These are phyloP conservation scores for Fagopyrum homotropicum DNA, from an alignment of 148 eudicot species.

Conservation along the genomic window DNA sequence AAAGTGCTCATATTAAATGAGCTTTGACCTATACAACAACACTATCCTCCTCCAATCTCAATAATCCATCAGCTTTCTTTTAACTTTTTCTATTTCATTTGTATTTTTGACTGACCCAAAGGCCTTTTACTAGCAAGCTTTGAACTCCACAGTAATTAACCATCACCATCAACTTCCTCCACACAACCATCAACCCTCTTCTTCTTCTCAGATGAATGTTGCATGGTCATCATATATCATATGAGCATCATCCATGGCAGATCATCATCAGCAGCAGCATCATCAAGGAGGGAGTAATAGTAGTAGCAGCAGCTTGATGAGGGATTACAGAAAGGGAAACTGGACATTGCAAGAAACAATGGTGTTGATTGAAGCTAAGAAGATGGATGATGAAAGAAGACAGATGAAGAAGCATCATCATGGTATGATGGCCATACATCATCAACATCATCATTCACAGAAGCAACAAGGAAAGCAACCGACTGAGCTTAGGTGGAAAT, in stretches of 20 bases:
- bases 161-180: background rate
- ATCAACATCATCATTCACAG: background rate
- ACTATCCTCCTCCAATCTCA: constrained; percentile 9
- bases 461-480: constrained; percentile 20
- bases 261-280: constrained; percentile 2
- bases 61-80: background rate
- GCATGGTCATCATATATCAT: background rate
- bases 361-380: constrained; percentile 74
- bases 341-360: constrained; percentile 87
- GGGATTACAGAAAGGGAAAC: constrained; percentile 88
- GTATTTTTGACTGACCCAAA: background rate
- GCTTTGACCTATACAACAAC: constrained; percentile 14
- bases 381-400: constrained; percentile 73
- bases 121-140: constrained; percentile 7
- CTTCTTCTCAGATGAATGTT: background rate
- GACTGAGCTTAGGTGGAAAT: constrained; percentile 76
- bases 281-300: background rate
- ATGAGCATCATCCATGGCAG: constrained; percentile 10
- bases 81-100: background rate
- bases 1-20: constrained; percentile 9
- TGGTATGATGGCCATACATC: background rate
- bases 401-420: constrained; percentile 12
- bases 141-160: constrained; percentile 2
- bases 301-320: constrained; percentile 16
- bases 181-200: background rate